Evolutionary conservation across 306 rosid genomes (phyloP).

Genomic region (Abrus pulchellus): DNA sequence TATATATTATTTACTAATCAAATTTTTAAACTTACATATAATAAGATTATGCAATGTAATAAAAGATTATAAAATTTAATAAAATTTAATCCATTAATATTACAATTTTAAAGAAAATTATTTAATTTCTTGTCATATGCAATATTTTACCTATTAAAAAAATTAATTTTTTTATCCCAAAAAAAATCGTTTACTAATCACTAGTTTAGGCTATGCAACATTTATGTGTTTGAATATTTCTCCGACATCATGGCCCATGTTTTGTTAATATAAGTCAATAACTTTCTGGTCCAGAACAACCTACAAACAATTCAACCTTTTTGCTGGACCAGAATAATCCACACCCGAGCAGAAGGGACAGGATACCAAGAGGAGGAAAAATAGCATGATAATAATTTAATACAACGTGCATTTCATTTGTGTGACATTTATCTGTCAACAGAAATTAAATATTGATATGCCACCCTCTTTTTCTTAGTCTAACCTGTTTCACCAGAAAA

Average conservation of each 20-base stretch:
- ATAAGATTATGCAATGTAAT: no score
- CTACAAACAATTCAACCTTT: slow-evolving; percentile 10
- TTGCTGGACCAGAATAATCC: slow-evolving; percentile 28
- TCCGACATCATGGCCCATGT: background rate
- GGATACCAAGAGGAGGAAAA: background rate
- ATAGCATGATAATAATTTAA: background rate
- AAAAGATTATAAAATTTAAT: no score
- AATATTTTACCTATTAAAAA: no score
- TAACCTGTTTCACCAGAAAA: slow-evolving; percentile 10
- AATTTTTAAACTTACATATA: no score
- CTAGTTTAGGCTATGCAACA: no score
- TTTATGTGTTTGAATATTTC: background rate
- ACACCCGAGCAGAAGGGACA: background rate
- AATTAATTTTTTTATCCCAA: no score
- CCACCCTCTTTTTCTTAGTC: background rate
- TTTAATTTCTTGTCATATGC: no score
- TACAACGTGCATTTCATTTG: background rate
- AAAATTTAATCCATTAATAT: no score
- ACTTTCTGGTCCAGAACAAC: slow-evolving; percentile 1
- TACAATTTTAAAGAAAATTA: no score
- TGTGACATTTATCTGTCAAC: slow-evolving; percentile 1
- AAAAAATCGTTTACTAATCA: no score
- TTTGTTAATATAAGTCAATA: no score
- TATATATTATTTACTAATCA: no score
- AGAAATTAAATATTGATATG: slow-evolving; percentile 2